Percentiles rank a stretch among this genome's conserved stretches.
phyloP scores from a whole-genome alignment of 208 protist genomes.

The Hexamita inflata region DNA sequence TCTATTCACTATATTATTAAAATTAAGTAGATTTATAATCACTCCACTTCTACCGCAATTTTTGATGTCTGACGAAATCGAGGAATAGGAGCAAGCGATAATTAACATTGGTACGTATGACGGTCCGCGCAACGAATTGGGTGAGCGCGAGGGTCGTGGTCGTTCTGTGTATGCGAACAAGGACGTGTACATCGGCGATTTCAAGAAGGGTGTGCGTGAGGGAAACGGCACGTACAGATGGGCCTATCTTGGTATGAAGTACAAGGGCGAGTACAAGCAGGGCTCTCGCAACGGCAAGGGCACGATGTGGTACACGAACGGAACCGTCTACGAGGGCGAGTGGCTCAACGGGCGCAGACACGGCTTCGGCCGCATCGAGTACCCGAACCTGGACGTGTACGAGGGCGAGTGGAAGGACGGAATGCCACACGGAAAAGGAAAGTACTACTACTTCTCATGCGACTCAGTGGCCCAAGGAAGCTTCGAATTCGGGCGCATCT shows the following conservation, averaged over 20 bases:
- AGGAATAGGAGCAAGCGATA: slow-evolving; percentile 10
- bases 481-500: slow-evolving; percentile 16
- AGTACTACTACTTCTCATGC: slow-evolving; percentile 2
- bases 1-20: too few species aligned
- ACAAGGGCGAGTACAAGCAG: slow-evolving; percentile 40
- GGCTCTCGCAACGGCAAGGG: slow-evolving; percentile 35
- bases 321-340: slow-evolving; percentile 41
- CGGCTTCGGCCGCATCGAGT: slow-evolving; percentile 37
- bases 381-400: slow-evolving; percentile 32
- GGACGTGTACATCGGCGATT: slow-evolving; percentile 24
- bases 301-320: slow-evolving; percentile 43
- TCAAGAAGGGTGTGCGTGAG: background rate
- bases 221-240: slow-evolving; percentile 18
- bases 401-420: slow-evolving; percentile 22
- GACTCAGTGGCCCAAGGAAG: background rate
- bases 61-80: slow-evolving; percentile 14
- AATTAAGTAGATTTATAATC: too few species aligned
- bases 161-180: slow-evolving; percentile 14
- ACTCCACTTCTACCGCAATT: too few species aligned
- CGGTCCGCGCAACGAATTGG: slow-evolving; percentile 22
- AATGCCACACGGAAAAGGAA: slow-evolving; percentile 9
- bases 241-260: slow-evolving; percentile 26
- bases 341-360: slow-evolving; percentile 34
- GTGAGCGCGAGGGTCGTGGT: slow-evolving; percentile 27
- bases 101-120: slow-evolving; percentile 27